These are phyloP conservation scores for Cytospora piceae DNA, from an alignment of 2,329 filamentous ascomycete species.

Conservation along the genomic window DNA sequence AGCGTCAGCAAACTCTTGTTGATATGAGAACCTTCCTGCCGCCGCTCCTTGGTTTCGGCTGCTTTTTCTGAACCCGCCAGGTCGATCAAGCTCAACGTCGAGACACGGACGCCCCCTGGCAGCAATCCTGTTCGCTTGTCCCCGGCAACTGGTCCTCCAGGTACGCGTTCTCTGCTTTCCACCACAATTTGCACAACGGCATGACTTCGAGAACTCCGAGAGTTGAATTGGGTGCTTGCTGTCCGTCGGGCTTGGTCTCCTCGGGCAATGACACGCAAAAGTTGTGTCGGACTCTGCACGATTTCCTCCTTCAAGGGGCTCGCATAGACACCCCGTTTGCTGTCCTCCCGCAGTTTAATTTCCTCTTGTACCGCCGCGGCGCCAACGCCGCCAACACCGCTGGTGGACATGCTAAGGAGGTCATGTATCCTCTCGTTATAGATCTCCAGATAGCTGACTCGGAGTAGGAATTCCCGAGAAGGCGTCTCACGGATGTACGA, in stretches of 20 bases:
- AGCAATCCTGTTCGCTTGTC: constrained; percentile 72
- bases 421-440: constrained; percentile 99
- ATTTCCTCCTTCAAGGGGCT: constrained; percentile 97
- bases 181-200: constrained; percentile 99
- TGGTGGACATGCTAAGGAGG: constrained; percentile 75
- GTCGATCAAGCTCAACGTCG: constrained; percentile 93
- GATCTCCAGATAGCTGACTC: constrained; percentile 97
- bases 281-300: constrained; percentile 94
- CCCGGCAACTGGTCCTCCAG: constrained; percentile 48
- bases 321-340: constrained; percentile 94
- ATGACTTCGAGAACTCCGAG: constrained; percentile 94
- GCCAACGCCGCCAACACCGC: constrained; percentile 51
- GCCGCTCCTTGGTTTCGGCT: constrained; percentile 90
- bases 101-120: constrained; percentile 92
- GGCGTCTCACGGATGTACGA: constrained; percentile 98
- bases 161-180: constrained; percentile 86
- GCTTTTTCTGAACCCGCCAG: constrained; percentile 95
- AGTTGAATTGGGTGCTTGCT: constrained; percentile 95
- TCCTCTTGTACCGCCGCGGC: constrained; percentile 73
- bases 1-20: constrained; percentile 97
- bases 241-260: constrained; percentile 90
- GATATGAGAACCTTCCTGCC: constrained; percentile 95
- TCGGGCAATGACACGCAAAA: constrained; percentile 90
- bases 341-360: constrained; percentile 95
- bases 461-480: constrained; percentile 87